Evolutionary conservation across 202 grass and related monocot species (phyloP), one percentile per base, ranked within the genome.

Genomic region (Cymbopogon flexuosus): DNA sequence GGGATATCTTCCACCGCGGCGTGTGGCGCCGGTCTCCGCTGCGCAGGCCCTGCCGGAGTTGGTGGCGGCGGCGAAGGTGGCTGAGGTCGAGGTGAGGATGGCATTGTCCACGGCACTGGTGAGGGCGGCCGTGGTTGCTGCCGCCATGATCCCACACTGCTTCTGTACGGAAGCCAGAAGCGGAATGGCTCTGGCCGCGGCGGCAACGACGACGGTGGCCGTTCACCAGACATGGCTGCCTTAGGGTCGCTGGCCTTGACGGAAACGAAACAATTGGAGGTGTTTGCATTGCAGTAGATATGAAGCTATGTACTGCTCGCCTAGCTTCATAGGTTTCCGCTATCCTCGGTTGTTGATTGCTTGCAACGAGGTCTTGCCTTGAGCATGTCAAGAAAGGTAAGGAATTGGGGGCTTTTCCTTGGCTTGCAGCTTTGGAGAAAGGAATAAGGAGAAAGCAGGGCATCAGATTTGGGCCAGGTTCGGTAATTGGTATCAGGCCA

Each of bases 131-230:
- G 72, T 56, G 77, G 76, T 35, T 88, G 86, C 42, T 84, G 86
- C 31, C 59, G 84, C 63, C 39, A 66, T 0, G 71, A 58, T 2
- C 19, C 52, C 14, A 72, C 72, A 43, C 56, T 78, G 73, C 70
- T 81, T 59, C 65, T 77, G 75, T 76, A 80, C 1, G 91, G 91
- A 27, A 90, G 79, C 91, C 91, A 88, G 82, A 93, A 90, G 71
- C 83, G 76, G 65, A 90, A 90, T 19, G 82, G 79, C 76, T 84
- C 85, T 0, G 76, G 72, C 49, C 78, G 78, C 6, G 59, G 66
- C 16, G 82, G 87, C 45, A 65, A 4, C 1, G 76, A 34, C 12
- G 80, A 36, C 68, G 68, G 30, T 49, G 59, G 54, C 30, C 33
- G 81, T 13, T 77, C 81, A 1, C 59, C 78, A 4, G 90, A 73